A percentile compares a stretch with the other conserved stretches of the same genome.
phyloP scores from a whole-genome alignment of 345 rosid genomes.

The Erodium maritimum region DNA sequence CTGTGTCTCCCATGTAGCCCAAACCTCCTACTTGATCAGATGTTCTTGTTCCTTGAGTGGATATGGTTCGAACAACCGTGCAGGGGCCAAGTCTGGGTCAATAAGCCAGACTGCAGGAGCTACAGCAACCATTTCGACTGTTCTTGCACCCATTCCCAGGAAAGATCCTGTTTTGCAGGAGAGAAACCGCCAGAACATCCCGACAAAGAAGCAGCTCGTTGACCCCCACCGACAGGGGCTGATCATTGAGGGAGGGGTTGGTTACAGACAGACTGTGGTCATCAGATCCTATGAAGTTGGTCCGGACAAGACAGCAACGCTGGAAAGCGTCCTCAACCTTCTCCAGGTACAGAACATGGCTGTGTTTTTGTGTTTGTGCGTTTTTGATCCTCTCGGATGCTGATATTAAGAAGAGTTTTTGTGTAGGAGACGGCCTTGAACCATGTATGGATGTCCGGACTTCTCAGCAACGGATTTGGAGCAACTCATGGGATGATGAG shows the following conservation, averaged over 20 bases:
- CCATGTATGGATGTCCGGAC: slow-evolving; percentile 77
- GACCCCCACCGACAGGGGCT: slow-evolving; percentile 56
- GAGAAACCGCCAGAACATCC: slow-evolving; percentile 38
- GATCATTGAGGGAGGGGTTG: slow-evolving; percentile 39
- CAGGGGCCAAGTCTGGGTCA: neutral
- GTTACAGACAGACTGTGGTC: slow-evolving; percentile 47
- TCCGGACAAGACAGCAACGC: slow-evolving; percentile 44
- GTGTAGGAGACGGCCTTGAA: slow-evolving; percentile 58
- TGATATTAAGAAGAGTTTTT: no score
- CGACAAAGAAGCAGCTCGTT: slow-evolving; percentile 41
- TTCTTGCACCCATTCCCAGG: slow-evolving; percentile 12
- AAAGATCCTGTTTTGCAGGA: slow-evolving; percentile 19
- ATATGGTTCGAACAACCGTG: neutral
- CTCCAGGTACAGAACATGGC: slow-evolving; percentile 34
- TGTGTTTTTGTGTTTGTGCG: no score
- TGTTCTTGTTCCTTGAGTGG: neutral
- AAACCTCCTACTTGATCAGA: neutral
- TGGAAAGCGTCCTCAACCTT: slow-evolving; percentile 51
- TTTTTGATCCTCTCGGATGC: no score
- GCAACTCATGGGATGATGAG: slow-evolving; percentile 60
- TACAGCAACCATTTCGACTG: slow-evolving; percentile 12
- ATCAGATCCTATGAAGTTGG: slow-evolving; percentile 65
- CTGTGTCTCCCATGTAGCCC: neutral
- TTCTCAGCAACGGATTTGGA: slow-evolving; percentile 60
- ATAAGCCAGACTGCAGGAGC: neutral